Percentiles rank a stretch among this genome's conserved stretches.
Evolutionary conservation across 257 asterid genomes (phyloP).

Genomic region (Nemophila menziesii): DNA sequence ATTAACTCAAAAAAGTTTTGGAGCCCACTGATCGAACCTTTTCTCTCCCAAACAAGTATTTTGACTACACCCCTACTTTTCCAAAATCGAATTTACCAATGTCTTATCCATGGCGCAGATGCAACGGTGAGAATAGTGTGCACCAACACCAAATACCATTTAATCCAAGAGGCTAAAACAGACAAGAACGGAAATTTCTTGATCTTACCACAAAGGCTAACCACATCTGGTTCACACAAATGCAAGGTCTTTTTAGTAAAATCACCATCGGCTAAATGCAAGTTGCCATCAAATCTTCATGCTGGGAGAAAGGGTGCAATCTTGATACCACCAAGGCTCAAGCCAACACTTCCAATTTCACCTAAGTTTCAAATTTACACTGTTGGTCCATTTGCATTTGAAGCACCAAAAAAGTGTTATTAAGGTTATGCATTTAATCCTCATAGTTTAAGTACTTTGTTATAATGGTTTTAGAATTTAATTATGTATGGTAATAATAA

Average conservation of each 20-base stretch:
- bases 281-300: conserved; percentile 22
- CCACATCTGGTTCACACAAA: conserved; percentile 13
- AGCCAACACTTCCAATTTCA: conserved; percentile 5
- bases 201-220: conserved; percentile 16
- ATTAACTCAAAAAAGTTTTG: too few relatives aligned
- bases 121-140: conserved; percentile 54
- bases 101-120: conserved; percentile 17
- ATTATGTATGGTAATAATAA: too few relatives aligned
- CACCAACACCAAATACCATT: conserved; percentile 16
- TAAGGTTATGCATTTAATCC: too few relatives aligned
- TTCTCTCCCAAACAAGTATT: too few relatives aligned
- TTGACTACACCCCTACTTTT: too few relatives aligned
- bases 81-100: too few relatives aligned
- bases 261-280: conserved; percentile 21
- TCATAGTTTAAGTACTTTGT: too few relatives aligned
- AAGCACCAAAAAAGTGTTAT: conserved; percentile 18
- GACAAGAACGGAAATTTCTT: conserved; percentile 33
- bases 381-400: conserved; percentile 40
- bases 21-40: too few relatives aligned
- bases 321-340: conserved; percentile 13
- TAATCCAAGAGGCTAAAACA: conserved; percentile 15
- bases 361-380: conserved; percentile 12
- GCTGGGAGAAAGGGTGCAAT: conserved; percentile 25
- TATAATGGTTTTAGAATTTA: too few relatives aligned
- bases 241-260: conserved; percentile 26